Percentiles rank a stretch among this genome's conserved stretches.
Evolutionary conservation across 345 rosid genomes (phyloP).

Genomic region (Linum usitatissimum): DNA sequence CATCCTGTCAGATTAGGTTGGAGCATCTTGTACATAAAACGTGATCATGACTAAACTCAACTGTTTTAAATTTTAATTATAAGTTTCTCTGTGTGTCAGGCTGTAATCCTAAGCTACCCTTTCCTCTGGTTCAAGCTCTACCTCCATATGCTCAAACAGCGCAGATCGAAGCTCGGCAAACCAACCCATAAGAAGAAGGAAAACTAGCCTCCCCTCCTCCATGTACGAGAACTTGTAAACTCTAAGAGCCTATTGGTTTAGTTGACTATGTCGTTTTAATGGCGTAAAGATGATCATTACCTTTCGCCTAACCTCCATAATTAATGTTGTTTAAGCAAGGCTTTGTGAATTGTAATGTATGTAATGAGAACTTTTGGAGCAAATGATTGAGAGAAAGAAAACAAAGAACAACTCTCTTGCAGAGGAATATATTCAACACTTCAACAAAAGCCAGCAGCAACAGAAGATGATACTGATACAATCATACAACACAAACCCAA

Average conservation of each 20-base stretch:
- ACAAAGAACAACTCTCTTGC: conserved; percentile 13
- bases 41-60: neutral
- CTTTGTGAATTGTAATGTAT: neutral
- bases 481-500: neutral
- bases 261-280: neutral
- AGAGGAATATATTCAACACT: conserved; percentile 12
- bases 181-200: conserved; percentile 33
- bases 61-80: neutral
- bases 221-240: too few species aligned
- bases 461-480: neutral
- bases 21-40: neutral
- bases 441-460: conserved; percentile 12
- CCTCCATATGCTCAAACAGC: conserved; percentile 60
- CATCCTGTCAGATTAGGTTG: neutral
- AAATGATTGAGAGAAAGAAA: conserved; percentile 19
- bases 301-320: neutral
- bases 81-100: conserved; percentile 30
- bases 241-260: neutral
- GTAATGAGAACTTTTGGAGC: neutral
- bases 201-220: conserved; percentile 19
- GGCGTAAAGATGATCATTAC: neutral
- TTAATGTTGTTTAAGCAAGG: neutral
- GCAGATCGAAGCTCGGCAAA: conserved; percentile 48
- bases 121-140: conserved; percentile 70
- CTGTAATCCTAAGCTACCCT: conserved; percentile 50